Base-by-base conservation (phyloP, 371 early-diverging fungal genomes). In the Apophysomyces variabilis region DNA sequence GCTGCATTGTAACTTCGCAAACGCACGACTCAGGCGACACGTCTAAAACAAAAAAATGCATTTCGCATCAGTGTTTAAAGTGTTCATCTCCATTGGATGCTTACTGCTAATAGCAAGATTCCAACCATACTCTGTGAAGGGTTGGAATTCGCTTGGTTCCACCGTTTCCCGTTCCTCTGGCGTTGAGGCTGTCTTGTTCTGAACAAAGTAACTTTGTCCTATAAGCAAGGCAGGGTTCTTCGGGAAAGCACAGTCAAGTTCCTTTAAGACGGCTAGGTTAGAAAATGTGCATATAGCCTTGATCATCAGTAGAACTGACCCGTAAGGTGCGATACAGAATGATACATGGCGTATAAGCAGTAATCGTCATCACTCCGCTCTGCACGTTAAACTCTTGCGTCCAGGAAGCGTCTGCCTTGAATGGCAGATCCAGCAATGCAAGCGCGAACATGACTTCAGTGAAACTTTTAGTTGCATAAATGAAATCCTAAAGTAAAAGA, bases 381-480 rank as follows among this genome's bases (percentile, higher is more conserved):
- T 62, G 61, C 21, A 69, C 54, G 18, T 72, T 69, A 8, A 59
- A 50, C 14, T 70, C 69, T 38, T 58, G 61, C 14, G 54, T 62
- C 62, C 69, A 73, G 0, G 73, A 62, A 6, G 71, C 68, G 18
- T 73, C 62, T 0, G 75, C 69, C 0, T 62, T 58, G 45, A 82
- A 80, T 7, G 79, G 78, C 13, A 87, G 45, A 43, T 84, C 84
- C 54, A 80, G 58, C 9, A 87, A 44, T 6, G 82, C 71, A 14
- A 87, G 37, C 3, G 77, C 82, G 46, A 77, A 77, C 56, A 86
- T 70, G 0, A 77, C 60, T 38, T 78, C 75, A 0, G 81, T 77
- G 36, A 79, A 71, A n/a, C 67, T 64, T 2, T 45, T 41, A 5
- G 77, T 60, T 26, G 80, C 71, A 50, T 75, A 67, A 7, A 86